Evolutionary conservation across 1,284 basidiomycete species (phyloP).

Genomic region (Exobasidium cylindrosporum): DNA sequence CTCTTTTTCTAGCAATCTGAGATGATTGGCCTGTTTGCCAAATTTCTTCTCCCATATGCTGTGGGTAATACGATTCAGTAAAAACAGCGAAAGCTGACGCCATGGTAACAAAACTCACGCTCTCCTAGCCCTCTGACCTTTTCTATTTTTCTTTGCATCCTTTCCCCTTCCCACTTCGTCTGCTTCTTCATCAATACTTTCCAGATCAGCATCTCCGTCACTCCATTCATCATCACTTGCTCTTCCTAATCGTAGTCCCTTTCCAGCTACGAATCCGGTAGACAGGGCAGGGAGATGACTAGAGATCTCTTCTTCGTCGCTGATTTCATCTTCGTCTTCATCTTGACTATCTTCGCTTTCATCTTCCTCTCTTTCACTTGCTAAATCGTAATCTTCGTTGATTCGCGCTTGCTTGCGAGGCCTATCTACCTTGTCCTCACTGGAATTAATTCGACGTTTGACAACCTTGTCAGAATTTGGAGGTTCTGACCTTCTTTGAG

Average conservation of each 20-base stretch:
- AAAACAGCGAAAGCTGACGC: neutral
- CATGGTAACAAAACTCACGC: slow-evolving; percentile 65
- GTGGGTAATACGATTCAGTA: slow-evolving; percentile 5
- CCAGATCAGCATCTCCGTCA: slow-evolving; percentile 70
- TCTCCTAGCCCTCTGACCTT: slow-evolving; percentile 84
- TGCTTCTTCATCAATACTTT: slow-evolving; percentile 58
- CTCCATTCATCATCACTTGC: slow-evolving; percentile 68
- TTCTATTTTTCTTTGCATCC: slow-evolving; percentile 71
- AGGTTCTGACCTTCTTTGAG: neutral
- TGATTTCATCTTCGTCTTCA: slow-evolving; percentile 1
- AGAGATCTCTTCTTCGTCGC: slow-evolving; percentile 5
- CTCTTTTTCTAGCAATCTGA: slow-evolving; percentile 55
- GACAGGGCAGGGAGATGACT: slow-evolving; percentile 82
- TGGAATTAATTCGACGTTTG: neutral
- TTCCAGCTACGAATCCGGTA: slow-evolving; percentile 72
- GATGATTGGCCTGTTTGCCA: slow-evolving; percentile 83
- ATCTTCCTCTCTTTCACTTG: slow-evolving; percentile 4
- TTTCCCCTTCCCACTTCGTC: slow-evolving; percentile 20
- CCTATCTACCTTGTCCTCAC: neutral
- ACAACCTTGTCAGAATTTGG: neutral
- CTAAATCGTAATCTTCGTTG: neutral
- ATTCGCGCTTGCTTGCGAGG: neutral
- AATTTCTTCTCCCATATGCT: slow-evolving; percentile 98
- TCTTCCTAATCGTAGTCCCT: neutral
- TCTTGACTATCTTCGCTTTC: slow-evolving; percentile 15